phyloP scores from a whole-genome alignment of 495 filamentous ascomycete species.

The Neurospora tetrasperma region DNA sequence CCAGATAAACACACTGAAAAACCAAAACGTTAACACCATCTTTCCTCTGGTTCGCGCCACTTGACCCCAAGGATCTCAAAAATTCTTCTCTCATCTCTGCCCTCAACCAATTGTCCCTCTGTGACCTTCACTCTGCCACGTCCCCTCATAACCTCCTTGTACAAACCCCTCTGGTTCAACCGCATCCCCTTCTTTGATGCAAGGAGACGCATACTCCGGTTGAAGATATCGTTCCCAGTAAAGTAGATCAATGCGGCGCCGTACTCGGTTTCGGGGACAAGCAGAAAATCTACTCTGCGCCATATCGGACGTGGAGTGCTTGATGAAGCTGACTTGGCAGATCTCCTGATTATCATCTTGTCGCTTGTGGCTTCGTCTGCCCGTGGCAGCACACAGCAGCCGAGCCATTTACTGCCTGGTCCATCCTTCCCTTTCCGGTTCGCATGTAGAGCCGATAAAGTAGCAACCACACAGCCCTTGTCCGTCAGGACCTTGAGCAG shows the following conservation, averaged over 20 bases:
- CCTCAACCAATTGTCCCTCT: slow-evolving; percentile 66
- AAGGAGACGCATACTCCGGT: slow-evolving; percentile 73
- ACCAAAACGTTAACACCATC: slow-evolving; percentile 46
- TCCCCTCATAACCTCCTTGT: slow-evolving; percentile 59
- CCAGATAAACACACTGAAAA: background rate
- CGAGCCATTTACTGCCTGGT: slow-evolving; percentile 73
- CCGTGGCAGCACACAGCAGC: slow-evolving; percentile 59
- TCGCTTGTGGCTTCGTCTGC: slow-evolving; percentile 3
- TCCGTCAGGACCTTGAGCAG: slow-evolving; percentile 54
- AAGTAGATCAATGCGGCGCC: slow-evolving; percentile 93
- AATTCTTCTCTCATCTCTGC: slow-evolving; percentile 68
- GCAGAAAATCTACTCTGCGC: slow-evolving; percentile 79
- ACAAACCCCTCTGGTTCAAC: slow-evolving; percentile 79
- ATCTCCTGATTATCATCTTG: slow-evolving; percentile 3
- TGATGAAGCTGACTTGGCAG: background rate
- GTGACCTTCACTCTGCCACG: slow-evolving; percentile 51
- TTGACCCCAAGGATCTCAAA: slow-evolving; percentile 80
- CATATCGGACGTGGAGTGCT: slow-evolving; percentile 35
- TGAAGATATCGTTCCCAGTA: slow-evolving; percentile 95
- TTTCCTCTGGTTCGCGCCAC: slow-evolving; percentile 73
- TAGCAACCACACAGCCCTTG: slow-evolving; percentile 47
- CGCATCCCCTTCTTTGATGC: slow-evolving; percentile 78
- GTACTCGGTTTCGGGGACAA: slow-evolving; percentile 71
- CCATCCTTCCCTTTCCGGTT: slow-evolving; percentile 17
- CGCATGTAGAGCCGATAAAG: slow-evolving; percentile 30